phyloP scores from a whole-genome alignment of 495 filamentous ascomycete genomes.

The Cryomyces minteri region DNA sequence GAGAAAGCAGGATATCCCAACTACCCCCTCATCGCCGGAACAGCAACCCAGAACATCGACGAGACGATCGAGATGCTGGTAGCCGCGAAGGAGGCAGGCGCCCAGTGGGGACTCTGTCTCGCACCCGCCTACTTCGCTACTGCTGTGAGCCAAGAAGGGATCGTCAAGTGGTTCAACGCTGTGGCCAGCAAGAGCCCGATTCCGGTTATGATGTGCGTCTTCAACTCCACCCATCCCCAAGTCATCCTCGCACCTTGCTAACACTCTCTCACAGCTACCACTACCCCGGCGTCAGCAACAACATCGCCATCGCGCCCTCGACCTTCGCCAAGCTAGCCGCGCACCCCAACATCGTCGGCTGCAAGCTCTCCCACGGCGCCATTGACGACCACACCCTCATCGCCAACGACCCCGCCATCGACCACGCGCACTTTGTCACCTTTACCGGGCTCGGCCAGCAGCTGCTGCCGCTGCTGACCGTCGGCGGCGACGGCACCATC shows the following conservation, averaged over 20 bases:
- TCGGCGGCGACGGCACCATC: conserved; percentile 43
- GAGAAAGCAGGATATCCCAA: conserved; percentile 35
- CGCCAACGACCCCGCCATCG: conserved; percentile 27
- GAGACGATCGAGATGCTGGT: conserved; percentile 41
- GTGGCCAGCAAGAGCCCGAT: conserved; percentile 11
- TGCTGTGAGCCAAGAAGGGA: conserved; percentile 9
- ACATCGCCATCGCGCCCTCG: conserved; percentile 32
- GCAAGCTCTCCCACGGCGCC: conserved; percentile 50
- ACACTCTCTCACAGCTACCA: conserved; percentile 29
- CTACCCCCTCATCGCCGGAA: conserved; percentile 52
- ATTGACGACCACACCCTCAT: conserved; percentile 42
- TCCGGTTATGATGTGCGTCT: conserved; percentile 13
- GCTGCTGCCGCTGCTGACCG: conserved; percentile 35
- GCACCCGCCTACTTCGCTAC: conserved; percentile 15
- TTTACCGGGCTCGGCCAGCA: conserved; percentile 52
- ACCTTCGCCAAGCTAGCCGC: conserved; percentile 34
- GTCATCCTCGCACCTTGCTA: background rate
- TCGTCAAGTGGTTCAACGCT: conserved; percentile 12
- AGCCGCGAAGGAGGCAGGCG: conserved; percentile 38
- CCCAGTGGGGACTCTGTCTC: conserved; percentile 34
- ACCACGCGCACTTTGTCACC: conserved; percentile 32
- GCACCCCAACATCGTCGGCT: conserved; percentile 44
- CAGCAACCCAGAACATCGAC: conserved; percentile 40
- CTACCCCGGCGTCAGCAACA: conserved; percentile 48
- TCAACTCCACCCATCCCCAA: background rate